phyloP scores from a whole-genome alignment of 129 eudicot genomes.

The Dittrichia graveolens region DNA sequence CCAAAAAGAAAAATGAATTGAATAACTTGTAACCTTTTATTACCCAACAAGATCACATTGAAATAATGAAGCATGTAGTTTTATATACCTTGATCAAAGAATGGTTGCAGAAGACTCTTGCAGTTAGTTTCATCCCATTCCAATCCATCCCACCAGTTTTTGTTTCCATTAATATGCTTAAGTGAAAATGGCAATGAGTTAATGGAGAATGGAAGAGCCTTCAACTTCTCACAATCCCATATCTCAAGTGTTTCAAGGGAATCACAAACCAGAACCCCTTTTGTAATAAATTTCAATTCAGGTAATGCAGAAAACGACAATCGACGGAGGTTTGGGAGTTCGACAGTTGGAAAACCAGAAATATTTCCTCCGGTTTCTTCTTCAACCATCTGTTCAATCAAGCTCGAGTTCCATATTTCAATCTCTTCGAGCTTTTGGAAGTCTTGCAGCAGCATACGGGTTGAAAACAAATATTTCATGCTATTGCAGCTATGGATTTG shows the following conservation, averaged over 20 bases:
- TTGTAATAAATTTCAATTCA: constrained; percentile 35
- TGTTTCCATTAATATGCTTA: constrained; percentile 33
- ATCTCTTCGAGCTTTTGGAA: constrained; percentile 40
- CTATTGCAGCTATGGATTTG: constrained; percentile 41
- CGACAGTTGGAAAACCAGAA: constrained; percentile 5
- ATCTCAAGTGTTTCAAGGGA: constrained; percentile 39
- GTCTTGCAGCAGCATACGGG: constrained; percentile 33
- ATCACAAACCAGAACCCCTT: constrained; percentile 30
- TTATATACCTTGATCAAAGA: constrained; percentile 29
- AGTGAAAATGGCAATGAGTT: constrained; percentile 39
- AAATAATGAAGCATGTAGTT: background rate
- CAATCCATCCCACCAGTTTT: constrained; percentile 43
- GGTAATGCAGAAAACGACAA: constrained; percentile 37
- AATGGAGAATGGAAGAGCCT: constrained; percentile 40
- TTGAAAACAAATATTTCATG: constrained; percentile 34
- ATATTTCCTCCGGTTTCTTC: constrained; percentile 22
- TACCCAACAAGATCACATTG: too few species aligned
- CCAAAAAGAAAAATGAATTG: too few species aligned
- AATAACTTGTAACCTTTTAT: too few species aligned
- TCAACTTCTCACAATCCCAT: constrained; percentile 41
- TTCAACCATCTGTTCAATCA: constrained; percentile 34
- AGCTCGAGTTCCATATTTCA: constrained; percentile 40
- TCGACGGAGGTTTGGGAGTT: constrained; percentile 42
- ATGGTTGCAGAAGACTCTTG: constrained; percentile 27
- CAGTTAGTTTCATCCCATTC: constrained; percentile 34